A percentile compares a stretch with the other conserved stretches of the same genome.
These are phyloP conservation scores for Boletus patriciae DNA, from an alignment of 768 basidiomycete species.

Conservation along the genomic window DNA sequence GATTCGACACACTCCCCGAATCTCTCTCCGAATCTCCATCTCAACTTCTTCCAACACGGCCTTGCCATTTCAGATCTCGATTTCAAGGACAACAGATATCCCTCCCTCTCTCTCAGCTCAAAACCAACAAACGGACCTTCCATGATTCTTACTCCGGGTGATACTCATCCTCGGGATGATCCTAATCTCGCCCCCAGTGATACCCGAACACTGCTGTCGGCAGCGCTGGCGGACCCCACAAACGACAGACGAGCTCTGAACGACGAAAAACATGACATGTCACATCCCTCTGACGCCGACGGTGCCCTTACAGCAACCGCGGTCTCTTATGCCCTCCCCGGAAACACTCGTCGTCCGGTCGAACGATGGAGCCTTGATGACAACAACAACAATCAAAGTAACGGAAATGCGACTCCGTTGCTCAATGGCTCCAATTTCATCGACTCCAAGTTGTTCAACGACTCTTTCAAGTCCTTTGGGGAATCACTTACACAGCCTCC, in stretches of 20 bases:
- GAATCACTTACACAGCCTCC: slow-evolving; percentile 26
- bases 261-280: slow-evolving; percentile 23
- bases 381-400: slow-evolving; percentile 18
- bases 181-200: slow-evolving; percentile 7
- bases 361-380: slow-evolving; percentile 58
- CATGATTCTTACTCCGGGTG: slow-evolving; percentile 32
- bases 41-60: slow-evolving; percentile 50
- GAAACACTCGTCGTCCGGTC: slow-evolving; percentile 45
- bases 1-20: slow-evolving; percentile 35
- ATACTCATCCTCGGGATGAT: slow-evolving; percentile 28
- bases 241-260: slow-evolving; percentile 26
- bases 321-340: slow-evolving; percentile 48
- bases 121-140: slow-evolving; percentile 25
- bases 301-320: slow-evolving; percentile 31
- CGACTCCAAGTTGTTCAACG: slow-evolving; percentile 30
- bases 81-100: slow-evolving; percentile 63
- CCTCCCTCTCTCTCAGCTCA: slow-evolving; percentile 32
- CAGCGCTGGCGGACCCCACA: slow-evolving; percentile 14
- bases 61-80: slow-evolving; percentile 59
- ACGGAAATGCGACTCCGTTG: slow-evolving; percentile 18
- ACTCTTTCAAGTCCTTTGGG: slow-evolving; percentile 35
- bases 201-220: slow-evolving; percentile 14
- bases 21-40: slow-evolving; percentile 35
- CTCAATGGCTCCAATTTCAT: slow-evolving; percentile 27
- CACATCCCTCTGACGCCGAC: slow-evolving; percentile 14